Percentiles rank a stretch among this genome's conserved stretches.
Evolutionary conservation across 768 basidiomycete species (phyloP).

Genomic region (Trametes villosa): DNA sequence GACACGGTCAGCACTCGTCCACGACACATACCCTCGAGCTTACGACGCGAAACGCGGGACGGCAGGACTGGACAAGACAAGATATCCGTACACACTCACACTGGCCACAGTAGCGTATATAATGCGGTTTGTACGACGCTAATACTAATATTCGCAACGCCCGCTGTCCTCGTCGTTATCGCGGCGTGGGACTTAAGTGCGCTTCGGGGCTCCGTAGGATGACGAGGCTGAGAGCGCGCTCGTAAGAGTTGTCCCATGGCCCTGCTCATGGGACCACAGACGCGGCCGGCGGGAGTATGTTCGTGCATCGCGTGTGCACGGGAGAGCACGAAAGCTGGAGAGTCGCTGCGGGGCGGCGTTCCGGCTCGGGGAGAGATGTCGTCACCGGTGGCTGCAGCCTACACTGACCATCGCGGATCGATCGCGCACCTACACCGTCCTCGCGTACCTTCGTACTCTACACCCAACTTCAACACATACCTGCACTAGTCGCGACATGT

Average conservation of each 20-base stretch:
- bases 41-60: background rate
- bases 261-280: constrained; percentile 10
- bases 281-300: too few relatives aligned
- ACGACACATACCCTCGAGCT: background rate
- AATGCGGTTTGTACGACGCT: constrained; percentile 11
- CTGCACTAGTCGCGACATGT: background rate
- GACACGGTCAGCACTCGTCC: background rate
- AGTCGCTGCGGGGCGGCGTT: too few relatives aligned
- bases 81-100: background rate
- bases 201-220: constrained; percentile 9
- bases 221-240: background rate
- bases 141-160: constrained; percentile 11
- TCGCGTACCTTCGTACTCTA: too few relatives aligned
- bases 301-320: too few relatives aligned
- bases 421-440: too few relatives aligned
- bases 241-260: constrained; percentile 6
- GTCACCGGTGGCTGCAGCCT: too few relatives aligned
- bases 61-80: background rate
- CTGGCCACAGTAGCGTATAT: constrained; percentile 2
- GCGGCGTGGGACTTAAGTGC: background rate
- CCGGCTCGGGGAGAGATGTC: too few relatives aligned
- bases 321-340: too few relatives aligned
- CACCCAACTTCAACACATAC: too few relatives aligned
- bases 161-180: background rate
- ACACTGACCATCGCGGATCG: too few relatives aligned